phyloP scores from a whole-genome alignment of 768 basidiomycete species.

The Russula vinacea region DNA sequence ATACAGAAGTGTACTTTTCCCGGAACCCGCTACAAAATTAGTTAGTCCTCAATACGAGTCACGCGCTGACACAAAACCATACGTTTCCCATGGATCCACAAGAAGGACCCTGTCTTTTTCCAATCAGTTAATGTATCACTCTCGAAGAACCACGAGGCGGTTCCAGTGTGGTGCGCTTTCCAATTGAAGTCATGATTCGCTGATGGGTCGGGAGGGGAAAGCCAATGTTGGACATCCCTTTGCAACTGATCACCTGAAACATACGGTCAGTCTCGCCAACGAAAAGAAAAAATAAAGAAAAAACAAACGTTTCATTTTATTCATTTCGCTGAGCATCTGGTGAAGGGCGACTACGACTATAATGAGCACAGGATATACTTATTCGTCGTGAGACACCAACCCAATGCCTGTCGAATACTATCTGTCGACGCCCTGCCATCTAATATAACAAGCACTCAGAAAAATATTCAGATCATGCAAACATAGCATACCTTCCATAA shows the following conservation, averaged over 20 bases:
- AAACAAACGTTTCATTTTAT: neutral
- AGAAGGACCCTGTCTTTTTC: neutral
- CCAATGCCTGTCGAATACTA: neutral
- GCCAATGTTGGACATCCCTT: neutral
- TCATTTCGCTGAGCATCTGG: neutral
- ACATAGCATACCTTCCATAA: neutral
- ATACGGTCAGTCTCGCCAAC: neutral
- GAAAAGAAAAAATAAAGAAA: no score
- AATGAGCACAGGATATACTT: neutral
- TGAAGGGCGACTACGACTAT: neutral
- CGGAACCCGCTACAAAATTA: no score
- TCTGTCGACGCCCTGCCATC: neutral
- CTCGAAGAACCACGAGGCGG: neutral
- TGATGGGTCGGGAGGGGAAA: neutral
- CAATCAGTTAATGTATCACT: neutral
- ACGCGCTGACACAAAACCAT: neutral
- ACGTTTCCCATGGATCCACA: slow-evolving; percentile 1
- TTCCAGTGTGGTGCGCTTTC: neutral
- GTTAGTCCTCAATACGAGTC: no score
- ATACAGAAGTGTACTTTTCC: no score
- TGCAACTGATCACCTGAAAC: neutral
- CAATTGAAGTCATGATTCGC: neutral
- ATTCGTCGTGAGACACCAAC: neutral
- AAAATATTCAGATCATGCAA: no score
- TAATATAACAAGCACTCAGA: no score